Conservation (phyloP, 768 basidiomycete genomes). For the Amylocystis lapponica region DNA sequence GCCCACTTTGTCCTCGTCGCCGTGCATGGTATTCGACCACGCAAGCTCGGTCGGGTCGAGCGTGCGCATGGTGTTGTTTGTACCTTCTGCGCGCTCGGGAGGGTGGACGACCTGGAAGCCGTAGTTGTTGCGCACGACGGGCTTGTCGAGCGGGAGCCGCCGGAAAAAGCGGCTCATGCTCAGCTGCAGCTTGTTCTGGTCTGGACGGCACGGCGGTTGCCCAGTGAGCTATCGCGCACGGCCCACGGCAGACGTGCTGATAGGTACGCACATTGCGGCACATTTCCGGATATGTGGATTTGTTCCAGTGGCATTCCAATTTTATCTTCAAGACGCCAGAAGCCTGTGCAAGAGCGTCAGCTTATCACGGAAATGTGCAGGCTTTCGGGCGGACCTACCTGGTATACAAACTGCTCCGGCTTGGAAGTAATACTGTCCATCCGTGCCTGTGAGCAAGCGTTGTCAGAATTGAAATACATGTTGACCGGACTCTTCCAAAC, state of each 20-base stretch:
- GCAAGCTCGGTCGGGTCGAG: constrained; percentile 59
- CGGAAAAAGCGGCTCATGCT: constrained; percentile 70
- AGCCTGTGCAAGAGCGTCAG: constrained; percentile 38
- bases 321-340: constrained; percentile 75
- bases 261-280: constrained; percentile 57
- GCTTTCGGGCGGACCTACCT: no score
- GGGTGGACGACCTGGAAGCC: constrained; percentile 36
- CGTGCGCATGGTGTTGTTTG: constrained; percentile 8
- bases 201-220: constrained; percentile 4
- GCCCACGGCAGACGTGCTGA: background rate
- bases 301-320: constrained; percentile 67
- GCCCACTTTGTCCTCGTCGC: constrained; percentile 39
- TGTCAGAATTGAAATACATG: background rate
- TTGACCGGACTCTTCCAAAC: background rate
- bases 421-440: constrained; percentile 71
- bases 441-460: constrained; percentile 37
- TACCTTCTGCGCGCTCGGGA: constrained; percentile 7
- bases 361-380: background rate
- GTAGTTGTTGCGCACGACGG: constrained; percentile 70
- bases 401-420: constrained; percentile 63
- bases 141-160: constrained; percentile 58
- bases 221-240: background rate
- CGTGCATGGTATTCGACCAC: constrained; percentile 54
- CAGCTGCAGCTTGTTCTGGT: constrained; percentile 51
- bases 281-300: constrained; percentile 64